Evolutionary conservation across 1,139 yeast species (phyloP), one percentile per base, ranked within the genome.

Genomic region (Komagataea norvegica): DNA sequence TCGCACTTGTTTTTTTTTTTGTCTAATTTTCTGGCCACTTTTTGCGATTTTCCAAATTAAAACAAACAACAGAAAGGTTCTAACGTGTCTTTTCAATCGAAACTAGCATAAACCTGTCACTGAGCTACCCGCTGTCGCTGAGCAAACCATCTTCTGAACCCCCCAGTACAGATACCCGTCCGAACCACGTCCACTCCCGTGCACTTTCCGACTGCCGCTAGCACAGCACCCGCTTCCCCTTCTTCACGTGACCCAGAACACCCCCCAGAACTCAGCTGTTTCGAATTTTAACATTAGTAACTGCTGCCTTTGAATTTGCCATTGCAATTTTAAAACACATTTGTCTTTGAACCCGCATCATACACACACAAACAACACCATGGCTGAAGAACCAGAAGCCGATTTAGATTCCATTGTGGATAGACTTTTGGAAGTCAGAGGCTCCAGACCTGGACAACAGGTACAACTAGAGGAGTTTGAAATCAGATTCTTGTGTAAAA

Each of bases 341-440:
- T 29, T 21, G 11, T 8, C 11, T 24, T 15, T 8, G 18, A 28
- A 19, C 22, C 33, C 28, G 40, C 36, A 28, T 24, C 27, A 31
- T 26, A 35, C 25, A 31, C 36, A 33, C 27, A 28, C 10, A 30
- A 20, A 29, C 15, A 31, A 22, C 37, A 47, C 32, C 27, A 51
- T 52, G 56, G 47, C 55, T 30, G 68, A 64, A 46, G 60, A 78
- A 59, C 88, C 77, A 61, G 95, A 89, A 65, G 95, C 95, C 41
- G 97, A 91, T 62, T 85, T 91, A 59, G 98, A 91, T 64, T 87
- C 95, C 56, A 89, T 91, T 58, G 93, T 91, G 63, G 97, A 91
- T 68, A 80, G 97, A 72, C 77, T 91, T 59, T 73, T 91, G 55
- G 98, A 91, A 64, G 98, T 91, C 38, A 80, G 98, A 66, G 98